phyloP scores from a whole-genome alignment of 129 eudicot species.

The Cynara cardunculus region DNA sequence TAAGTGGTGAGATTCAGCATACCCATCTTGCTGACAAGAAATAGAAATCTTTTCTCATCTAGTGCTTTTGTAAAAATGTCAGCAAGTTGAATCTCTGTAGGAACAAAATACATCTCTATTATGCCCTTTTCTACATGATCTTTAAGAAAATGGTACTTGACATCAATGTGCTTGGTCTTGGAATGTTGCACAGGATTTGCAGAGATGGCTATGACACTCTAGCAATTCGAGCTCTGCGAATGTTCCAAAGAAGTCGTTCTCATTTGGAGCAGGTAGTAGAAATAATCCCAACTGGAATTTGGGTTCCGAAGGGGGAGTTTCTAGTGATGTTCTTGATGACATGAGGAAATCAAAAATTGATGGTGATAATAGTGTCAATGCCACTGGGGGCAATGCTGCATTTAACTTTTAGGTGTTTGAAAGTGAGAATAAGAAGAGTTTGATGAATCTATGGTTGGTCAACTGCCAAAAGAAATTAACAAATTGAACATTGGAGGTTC shows the following conservation, averaged over 20 bases:
- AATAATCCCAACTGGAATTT: neutral
- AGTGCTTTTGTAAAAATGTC: no score
- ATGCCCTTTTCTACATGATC: no score
- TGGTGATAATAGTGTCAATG: neutral
- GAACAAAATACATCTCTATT: no score
- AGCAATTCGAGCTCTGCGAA: neutral
- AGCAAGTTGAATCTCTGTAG: no score
- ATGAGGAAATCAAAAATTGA: constrained; percentile 45
- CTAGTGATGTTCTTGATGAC: constrained; percentile 35
- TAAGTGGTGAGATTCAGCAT: no score
- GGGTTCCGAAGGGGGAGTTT: neutral
- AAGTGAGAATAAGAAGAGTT: constrained; percentile 18
- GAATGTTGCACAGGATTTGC: no score
- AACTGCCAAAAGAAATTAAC: constrained; percentile 44
- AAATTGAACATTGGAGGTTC: constrained; percentile 39
- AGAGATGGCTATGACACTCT: no score
- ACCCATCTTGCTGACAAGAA: no score
- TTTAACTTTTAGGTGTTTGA: constrained; percentile 15
- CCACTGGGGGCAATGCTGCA: constrained; percentile 14
- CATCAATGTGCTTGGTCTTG: no score
- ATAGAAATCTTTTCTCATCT: no score
- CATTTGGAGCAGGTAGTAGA: constrained; percentile 34
- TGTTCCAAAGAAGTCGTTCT: constrained; percentile 20
- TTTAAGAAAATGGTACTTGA: no score
- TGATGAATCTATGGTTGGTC: constrained; percentile 20